Evolutionary conservation across 495 filamentous ascomycete species (phyloP).

Genomic region (Aspergillus coremiiformis): DNA sequence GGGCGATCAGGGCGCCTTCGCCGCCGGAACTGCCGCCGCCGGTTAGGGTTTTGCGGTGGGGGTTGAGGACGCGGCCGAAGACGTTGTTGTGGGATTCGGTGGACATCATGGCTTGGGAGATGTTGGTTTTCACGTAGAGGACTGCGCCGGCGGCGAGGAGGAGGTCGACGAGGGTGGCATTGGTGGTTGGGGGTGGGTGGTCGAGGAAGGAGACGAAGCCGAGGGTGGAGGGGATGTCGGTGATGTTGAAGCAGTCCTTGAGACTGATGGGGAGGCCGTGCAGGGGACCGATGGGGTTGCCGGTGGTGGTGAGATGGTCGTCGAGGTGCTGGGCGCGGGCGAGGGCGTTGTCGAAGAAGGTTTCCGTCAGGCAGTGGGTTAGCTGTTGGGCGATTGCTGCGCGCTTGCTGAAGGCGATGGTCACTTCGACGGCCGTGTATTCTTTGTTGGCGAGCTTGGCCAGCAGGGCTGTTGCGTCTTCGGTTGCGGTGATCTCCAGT

Average conservation of each 20-base stretch:
- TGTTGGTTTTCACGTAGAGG: conserved; percentile 54
- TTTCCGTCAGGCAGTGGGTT: conserved; percentile 52
- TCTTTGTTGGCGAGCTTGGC: conserved; percentile 20
- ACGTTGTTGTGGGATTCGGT: conserved; percentile 31
- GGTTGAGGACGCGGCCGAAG: conserved; percentile 45
- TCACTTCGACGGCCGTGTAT: conserved; percentile 44
- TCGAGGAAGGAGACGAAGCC: conserved; percentile 42
- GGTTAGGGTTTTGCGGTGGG: conserved; percentile 42
- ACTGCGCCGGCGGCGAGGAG: conserved; percentile 36
- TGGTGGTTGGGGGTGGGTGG: conserved; percentile 32
- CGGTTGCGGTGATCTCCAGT: conserved; percentile 46
- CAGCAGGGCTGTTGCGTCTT: conserved; percentile 39
- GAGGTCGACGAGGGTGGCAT: conserved; percentile 34
- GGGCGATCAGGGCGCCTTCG: conserved; percentile 53
- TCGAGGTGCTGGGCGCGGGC: conserved; percentile 29
- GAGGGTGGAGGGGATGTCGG: conserved; percentile 30
- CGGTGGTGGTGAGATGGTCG: conserved; percentile 18
- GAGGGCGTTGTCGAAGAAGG: conserved; percentile 41
- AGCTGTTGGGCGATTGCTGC: conserved; percentile 29
- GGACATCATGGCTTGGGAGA: conserved; percentile 50
- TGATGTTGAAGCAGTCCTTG: conserved; percentile 55
- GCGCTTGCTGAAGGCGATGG: conserved; percentile 50
- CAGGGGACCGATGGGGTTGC: conserved; percentile 46
- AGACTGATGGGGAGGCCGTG: conserved; percentile 58
- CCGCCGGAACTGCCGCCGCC: conserved; percentile 56